Evolutionary conservation across 31 red algal genomes (phyloP), one percentile per base, ranked within the genome.

Genomic region (Asparagopsis taxiformis): DNA sequence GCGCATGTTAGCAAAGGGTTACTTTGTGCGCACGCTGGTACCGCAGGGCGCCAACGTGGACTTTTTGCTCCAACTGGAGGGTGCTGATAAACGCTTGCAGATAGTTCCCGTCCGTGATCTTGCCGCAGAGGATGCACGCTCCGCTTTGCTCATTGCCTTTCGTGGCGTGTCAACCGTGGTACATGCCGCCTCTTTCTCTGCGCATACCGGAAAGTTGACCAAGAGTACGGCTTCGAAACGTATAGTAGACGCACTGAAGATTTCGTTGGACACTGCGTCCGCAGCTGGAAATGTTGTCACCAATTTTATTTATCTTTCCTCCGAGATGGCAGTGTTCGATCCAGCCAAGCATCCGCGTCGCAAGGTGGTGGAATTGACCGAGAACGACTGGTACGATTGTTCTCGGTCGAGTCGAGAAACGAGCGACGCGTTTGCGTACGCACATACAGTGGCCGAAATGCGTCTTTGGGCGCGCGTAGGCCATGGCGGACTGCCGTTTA

Each of bases 361-460:
- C 33, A 70, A 60, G 28, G 59, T 65, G 0, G 77, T 67, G 26
- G 35, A 51, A 2, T 65, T 81, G 35, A 61, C 37, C 1, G 77
- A 81, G 65, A 59, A 69, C 26, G 52, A 81, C 64, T 81, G 77
- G 77, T 81, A 61, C 19, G 77, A 81, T 52, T 81, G 77, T 37
- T 70, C 62, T 6, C 48, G 37, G 25, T 34, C 9, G 13, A 51
- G 55, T 9, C 28, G 77, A 10, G 63, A 81, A 32, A 46, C 15
- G 32, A 61, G 34, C 41, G 44, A 81, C 41, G 53, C 77, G 26
- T 81, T 81, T 60, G 64, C 77, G 17, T 81, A 57, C 62, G 77
- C 77, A 36, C 77, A 70, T 32, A 81, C 77, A 0, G 77, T 81
- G 3, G 77, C 77, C 8, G 77, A 81, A 55, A 68, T 70, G 52